Evolutionary conservation across 2,329 filamentous ascomycete species (phyloP).

Genomic region (Aureobasidium leucospermi): DNA sequence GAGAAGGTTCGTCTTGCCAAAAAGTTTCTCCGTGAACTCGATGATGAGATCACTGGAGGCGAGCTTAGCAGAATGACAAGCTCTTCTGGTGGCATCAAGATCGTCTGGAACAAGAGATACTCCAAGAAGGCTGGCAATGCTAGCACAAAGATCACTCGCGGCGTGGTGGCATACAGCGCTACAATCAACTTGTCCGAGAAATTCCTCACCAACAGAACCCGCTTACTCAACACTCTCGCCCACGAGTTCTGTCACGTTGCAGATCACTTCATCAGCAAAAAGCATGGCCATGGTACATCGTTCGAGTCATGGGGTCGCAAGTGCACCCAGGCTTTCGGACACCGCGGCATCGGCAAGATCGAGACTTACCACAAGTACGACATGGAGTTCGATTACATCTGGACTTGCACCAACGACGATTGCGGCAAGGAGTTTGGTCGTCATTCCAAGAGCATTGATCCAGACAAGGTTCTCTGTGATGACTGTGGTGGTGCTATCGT

Average conservation of each 20-base stretch:
- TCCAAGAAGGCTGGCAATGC: slow-evolving; percentile 65
- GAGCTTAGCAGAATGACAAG: slow-evolving; percentile 51
- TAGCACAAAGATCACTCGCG: slow-evolving; percentile 44
- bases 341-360: slow-evolving; percentile 60
- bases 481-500: slow-evolving; percentile 58
- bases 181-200: slow-evolving; percentile 87
- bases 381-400: slow-evolving; percentile 88
- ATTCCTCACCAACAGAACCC: slow-evolving; percentile 68
- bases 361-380: slow-evolving; percentile 85
- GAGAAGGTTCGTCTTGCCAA: slow-evolving; percentile 57
- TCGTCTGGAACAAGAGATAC: slow-evolving; percentile 70
- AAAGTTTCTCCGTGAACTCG: slow-evolving; percentile 60
- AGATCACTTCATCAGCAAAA: slow-evolving; percentile 76
- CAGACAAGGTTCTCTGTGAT: slow-evolving; percentile 63
- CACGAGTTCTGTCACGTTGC: slow-evolving; percentile 94
- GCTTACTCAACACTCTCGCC: slow-evolving; percentile 82
- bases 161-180: slow-evolving; percentile 46
- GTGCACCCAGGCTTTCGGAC: slow-evolving; percentile 50
- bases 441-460: slow-evolving; percentile 80
- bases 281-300: slow-evolving; percentile 69
- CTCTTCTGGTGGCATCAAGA: slow-evolving; percentile 60
- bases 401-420: slow-evolving; percentile 53
- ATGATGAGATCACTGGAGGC: slow-evolving; percentile 54
- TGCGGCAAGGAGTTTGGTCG: slow-evolving; percentile 71
- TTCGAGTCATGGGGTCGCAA: slow-evolving; percentile 70